Evolutionary conservation across 331 rosid genomes (phyloP), one percentile per base, ranked within the genome.

Genomic region (Malus hybrid): DNA sequence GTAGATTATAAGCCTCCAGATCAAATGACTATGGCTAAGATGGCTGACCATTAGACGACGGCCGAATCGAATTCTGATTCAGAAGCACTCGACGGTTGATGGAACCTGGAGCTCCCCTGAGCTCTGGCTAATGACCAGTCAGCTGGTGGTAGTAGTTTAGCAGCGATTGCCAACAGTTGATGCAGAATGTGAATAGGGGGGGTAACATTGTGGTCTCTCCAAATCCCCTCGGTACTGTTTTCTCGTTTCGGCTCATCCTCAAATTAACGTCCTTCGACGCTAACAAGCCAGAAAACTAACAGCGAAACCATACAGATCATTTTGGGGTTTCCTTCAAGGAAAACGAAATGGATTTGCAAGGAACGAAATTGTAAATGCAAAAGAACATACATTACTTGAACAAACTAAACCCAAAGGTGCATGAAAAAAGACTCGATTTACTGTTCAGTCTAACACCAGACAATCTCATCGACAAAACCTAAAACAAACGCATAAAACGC

Each of bases 371-470:
- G 60, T 73, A 61, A 69, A 28, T 15, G 5, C 31, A 14, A 61
- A 61, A 73, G 54, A 15, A 60, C 39, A 73, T 16, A 60, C 24
- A 4, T 14, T 7, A 42, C 77, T 24, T 5, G 29, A 33, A 27
- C 24, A 57, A 20, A n/a, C 18, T 19, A 16, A 59, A 19, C 60
- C 36, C 7, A 63, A 50, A 60, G 57, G 28, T 39, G 44, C 69
- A 31, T 4, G 32, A 31, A 31, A 31, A 31, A 31, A 4, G 32
- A 31, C 86, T 75, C 70, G 79, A 74, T 83, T 64, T 74, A 76
- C 83, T 84, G 14, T 36, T 60, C 65, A 6, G 6, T 76, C 73
- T 81, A 69, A 82, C 78, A 77, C 73, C 77, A 67, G 67, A 59
- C 50, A 32, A 71, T 68, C 42, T 61, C 76, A 18, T 61, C 27